Base-by-base conservation (phyloP, 176 grass and related monocot genomes). In the Dendrocalamus sinicus region DNA sequence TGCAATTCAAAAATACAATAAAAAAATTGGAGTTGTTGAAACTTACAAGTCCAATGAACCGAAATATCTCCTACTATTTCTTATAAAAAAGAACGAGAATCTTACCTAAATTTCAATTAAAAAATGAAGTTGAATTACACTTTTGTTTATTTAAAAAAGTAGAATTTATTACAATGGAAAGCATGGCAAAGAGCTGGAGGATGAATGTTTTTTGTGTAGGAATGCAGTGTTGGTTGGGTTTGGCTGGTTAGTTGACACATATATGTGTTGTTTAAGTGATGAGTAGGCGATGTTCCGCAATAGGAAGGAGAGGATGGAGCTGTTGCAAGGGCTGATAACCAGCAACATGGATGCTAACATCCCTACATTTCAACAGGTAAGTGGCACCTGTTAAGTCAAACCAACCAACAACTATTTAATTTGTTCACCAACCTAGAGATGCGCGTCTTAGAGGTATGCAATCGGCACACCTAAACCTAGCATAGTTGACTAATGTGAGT, bases 331-430 rank as follows among this genome's bases (percentile, higher is more conserved):
- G 23, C 68, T 94, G 63, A 78, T 99, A 72, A 92, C 83, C 43
- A 96, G 92, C 84, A 96, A 90, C 78, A 72, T 78, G 40, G 96
- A 99, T 52, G 88, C 92, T 23, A 96, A 80, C n/a, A 92, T 91
- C 28, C 93, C 96, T 11, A 74, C 48, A 47, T 94, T 96, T 66
- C 53, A 84, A 83, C 96, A 94, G 93, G 95, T 91, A 87, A 73
- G 3, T n/a, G 23, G 41, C 12, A 62, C 17, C 23, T 17, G 9
- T 7, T 8, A 28, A 66, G 43, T 78, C 84, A 67, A 73, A 86
- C 73, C 24, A 78, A 73, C 10, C 39, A 61, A 15, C 73, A 67
- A 5, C 55, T 90, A 72, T 14, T 28, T 82, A 43, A 12, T 15
- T 72, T 86, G 78, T 77, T 90, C 35, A 77, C 71, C 83, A 15